phyloP scores from a whole-genome alignment of 1,139 yeast species.

The Torulaspora globosa region DNA sequence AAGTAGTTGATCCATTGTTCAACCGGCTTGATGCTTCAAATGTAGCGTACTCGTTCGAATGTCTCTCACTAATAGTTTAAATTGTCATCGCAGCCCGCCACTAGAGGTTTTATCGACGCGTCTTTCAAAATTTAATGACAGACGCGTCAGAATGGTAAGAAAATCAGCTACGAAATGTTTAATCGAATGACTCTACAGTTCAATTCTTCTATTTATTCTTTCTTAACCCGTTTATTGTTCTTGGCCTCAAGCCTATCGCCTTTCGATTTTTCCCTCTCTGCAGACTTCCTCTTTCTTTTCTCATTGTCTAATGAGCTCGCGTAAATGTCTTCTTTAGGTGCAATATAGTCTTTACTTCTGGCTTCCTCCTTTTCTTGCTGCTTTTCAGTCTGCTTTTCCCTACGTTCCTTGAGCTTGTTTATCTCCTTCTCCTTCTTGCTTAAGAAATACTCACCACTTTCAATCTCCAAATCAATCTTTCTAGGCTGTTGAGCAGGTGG shows the following conservation, averaged over 20 bases:
- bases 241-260: constrained; percentile 22
- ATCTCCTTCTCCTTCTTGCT: constrained; percentile 76
- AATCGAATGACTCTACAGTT: not conserved
- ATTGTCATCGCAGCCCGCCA: too few species aligned
- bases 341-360: constrained; percentile 72
- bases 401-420: constrained; percentile 70
- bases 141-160: constrained; percentile 3
- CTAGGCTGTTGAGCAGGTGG: constrained; percentile 98
- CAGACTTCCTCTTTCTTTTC: constrained; percentile 5
- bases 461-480: constrained; percentile 95
- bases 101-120: not conserved
- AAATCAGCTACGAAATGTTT: not conserved
- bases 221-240: constrained; percentile 19
- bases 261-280: not conserved
- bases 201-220: constrained; percentile 28
- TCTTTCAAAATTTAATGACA: not conserved
- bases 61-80: too few species aligned
- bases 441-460: constrained; percentile 96
- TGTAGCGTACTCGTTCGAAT: not conserved
- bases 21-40: not conserved
- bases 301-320: constrained; percentile 20
- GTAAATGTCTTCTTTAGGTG: constrained; percentile 74
- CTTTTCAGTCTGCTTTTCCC: constrained; percentile 69
- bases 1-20: constrained; percentile 1
- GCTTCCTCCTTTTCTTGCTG: constrained; percentile 64